These are phyloP conservation scores for Quillaja saponaria DNA, from an alignment of 306 rosid genomes.

Conservation along the genomic window DNA sequence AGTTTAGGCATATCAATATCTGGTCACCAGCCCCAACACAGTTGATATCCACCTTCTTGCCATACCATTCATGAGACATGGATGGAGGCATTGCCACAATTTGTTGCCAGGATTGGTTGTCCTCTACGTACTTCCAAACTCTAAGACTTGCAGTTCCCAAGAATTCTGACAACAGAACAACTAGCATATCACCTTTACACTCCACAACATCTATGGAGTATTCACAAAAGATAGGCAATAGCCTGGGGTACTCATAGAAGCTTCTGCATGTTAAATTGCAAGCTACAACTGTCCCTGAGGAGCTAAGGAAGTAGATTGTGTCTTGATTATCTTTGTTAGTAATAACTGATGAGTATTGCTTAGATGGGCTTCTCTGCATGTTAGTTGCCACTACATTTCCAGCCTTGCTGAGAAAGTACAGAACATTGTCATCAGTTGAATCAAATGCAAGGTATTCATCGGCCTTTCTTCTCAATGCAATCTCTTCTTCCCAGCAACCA, in stretches of 20 bases:
- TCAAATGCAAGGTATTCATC: slow-evolving; percentile 49
- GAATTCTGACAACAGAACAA: slow-evolving; percentile 78
- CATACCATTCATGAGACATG: slow-evolving; percentile 87
- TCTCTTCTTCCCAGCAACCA: slow-evolving; percentile 71
- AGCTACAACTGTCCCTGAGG: slow-evolving; percentile 68
- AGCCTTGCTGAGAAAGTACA: slow-evolving; percentile 81
- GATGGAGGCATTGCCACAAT: slow-evolving; percentile 85
- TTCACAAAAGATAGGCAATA: slow-evolving; percentile 76
- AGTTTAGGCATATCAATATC: slow-evolving; percentile 79
- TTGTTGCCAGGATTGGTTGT: slow-evolving; percentile 63
- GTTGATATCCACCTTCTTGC: slow-evolving; percentile 88
- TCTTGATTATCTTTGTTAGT: slow-evolving; percentile 59
- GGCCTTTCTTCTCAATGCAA: slow-evolving; percentile 41
- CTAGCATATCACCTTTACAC: slow-evolving; percentile 73
- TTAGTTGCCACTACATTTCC: slow-evolving; percentile 85
- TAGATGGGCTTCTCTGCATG: slow-evolving; percentile 92
- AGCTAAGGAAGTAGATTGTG: slow-evolving; percentile 66
- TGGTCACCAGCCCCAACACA: slow-evolving; percentile 73
- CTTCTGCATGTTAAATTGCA: slow-evolving; percentile 63
- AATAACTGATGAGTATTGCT: slow-evolving; percentile 83
- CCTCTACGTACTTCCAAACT: slow-evolving; percentile 73
- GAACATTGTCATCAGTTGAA: slow-evolving; percentile 64
- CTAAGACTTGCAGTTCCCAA: slow-evolving; percentile 75
- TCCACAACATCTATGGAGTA: slow-evolving; percentile 86
- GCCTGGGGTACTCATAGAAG: slow-evolving; percentile 76